These are phyloP conservation scores for Gloeophyllum trabeum DNA, from an alignment of 768 basidiomycete genomes.

Conservation along the genomic window DNA sequence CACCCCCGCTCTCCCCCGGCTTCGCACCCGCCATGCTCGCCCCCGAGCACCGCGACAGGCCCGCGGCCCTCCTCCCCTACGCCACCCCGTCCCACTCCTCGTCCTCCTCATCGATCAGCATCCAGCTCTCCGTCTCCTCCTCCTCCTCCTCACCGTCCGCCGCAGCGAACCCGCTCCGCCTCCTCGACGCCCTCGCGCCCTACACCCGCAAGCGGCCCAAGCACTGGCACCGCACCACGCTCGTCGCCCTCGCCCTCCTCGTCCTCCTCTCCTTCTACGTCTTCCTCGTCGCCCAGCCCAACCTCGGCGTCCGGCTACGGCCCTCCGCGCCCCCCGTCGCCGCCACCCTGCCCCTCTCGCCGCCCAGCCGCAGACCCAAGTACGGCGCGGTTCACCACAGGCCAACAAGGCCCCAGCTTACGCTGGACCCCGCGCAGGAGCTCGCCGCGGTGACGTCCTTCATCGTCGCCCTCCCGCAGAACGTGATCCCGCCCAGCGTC, in stretches of 20 bases:
- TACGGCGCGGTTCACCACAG: constrained; percentile 6
- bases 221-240: constrained; percentile 36
- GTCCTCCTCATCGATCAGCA: not conserved
- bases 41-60: not conserved
- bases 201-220: constrained; percentile 24
- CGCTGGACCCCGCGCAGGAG: constrained; percentile 45
- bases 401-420: constrained; percentile 26
- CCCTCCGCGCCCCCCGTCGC: constrained; percentile 2
- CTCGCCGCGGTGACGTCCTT: constrained; percentile 69
- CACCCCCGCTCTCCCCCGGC: constrained; percentile 9
- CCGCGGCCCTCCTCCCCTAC: not conserved
- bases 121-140: not conserved
- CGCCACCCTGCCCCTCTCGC: constrained; percentile 3
- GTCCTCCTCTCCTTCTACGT: constrained; percentile 42
- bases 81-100: not conserved
- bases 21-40: not conserved
- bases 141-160: not conserved
- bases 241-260: constrained; percentile 43
- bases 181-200: constrained; percentile 7
- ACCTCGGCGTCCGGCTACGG: constrained; percentile 15
- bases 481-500: constrained; percentile 56
- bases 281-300: constrained; percentile 37
- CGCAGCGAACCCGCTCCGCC: constrained; percentile 9
- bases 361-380: constrained; percentile 5
- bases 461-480: constrained; percentile 62